Evolutionary conservation across 2,329 filamentous ascomycete species (phyloP).

Genomic region (Fusarium buxicola): DNA sequence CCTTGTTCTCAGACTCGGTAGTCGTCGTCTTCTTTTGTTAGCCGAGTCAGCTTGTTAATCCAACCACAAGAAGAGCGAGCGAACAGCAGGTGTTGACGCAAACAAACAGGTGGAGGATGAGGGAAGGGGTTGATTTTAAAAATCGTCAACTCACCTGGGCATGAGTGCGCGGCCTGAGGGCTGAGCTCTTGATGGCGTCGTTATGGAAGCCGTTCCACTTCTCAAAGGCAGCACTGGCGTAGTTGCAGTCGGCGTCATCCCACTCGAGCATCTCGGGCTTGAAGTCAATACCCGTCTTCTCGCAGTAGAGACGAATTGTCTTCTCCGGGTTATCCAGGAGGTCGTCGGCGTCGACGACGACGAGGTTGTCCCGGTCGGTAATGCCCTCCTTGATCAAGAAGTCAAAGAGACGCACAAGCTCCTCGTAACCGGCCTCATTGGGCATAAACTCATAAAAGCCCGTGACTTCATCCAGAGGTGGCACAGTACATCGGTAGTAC

Average conservation of each 20-base stretch:
- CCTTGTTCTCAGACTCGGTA: constrained; percentile 73
- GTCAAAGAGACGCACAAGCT: constrained; percentile 89
- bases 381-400: constrained; percentile 77
- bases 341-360: constrained; percentile 93
- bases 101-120: constrained; percentile 34
- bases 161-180: constrained; percentile 76
- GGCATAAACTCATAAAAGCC: constrained; percentile 90
- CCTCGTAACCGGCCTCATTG: constrained; percentile 88
- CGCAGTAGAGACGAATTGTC: constrained; percentile 83
- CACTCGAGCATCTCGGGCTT: constrained; percentile 83
- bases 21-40: constrained; percentile 68
- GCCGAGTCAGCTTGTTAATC: constrained; percentile 33
- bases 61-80: constrained; percentile 40
- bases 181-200: constrained; percentile 86
- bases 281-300: constrained; percentile 82
- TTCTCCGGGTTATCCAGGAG: constrained; percentile 85
- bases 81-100: constrained; percentile 38
- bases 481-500: constrained; percentile 93
- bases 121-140: constrained; percentile 15
- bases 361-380: constrained; percentile 79
- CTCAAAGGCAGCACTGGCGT: constrained; percentile 82
- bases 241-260: constrained; percentile 79
- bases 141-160: constrained; percentile 63
- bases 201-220: constrained; percentile 99
- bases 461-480: constrained; percentile 83